These are phyloP conservation scores for Hirsutella rhossiliensis DNA, from an alignment of 2,329 filamentous ascomycete genomes.

Conservation along the genomic window DNA sequence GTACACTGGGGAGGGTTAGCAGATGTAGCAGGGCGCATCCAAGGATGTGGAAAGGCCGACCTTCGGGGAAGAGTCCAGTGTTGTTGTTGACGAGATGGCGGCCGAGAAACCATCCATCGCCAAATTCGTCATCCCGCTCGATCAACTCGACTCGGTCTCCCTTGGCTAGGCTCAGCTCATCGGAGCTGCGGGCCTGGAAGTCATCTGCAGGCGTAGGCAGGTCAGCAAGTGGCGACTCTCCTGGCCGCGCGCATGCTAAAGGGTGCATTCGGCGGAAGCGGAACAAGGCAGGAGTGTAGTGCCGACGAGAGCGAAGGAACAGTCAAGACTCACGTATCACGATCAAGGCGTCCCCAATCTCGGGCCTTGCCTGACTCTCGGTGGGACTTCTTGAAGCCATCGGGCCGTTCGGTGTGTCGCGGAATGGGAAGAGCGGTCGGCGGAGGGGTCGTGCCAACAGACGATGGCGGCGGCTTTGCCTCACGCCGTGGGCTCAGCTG, in stretches of 20 bases:
- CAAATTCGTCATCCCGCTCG: constrained; percentile 79
- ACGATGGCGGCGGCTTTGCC: not conserved
- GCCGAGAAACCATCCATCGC: constrained; percentile 76
- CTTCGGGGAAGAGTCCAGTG: constrained; percentile 74
- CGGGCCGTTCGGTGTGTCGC: constrained; percentile 3
- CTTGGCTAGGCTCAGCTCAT: constrained; percentile 81
- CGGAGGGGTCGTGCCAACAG: not conserved
- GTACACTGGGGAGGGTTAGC: constrained; percentile 37
- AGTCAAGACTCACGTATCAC: constrained; percentile 52
- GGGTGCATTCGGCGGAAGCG: not conserved
- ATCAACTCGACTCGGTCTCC: constrained; percentile 75
- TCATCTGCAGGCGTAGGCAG: constrained; percentile 49
- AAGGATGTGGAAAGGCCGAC: constrained; percentile 28
- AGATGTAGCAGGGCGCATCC: constrained; percentile 4
- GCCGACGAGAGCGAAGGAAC: not conserved
- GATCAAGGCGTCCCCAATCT: constrained; percentile 54
- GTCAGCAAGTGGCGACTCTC: constrained; percentile 1
- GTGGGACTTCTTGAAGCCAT: constrained; percentile 31
- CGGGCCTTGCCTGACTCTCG: constrained; percentile 33
- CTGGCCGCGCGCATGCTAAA: not conserved
- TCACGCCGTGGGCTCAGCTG: not conserved
- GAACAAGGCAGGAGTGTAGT: not conserved
- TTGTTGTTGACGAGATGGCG: constrained; percentile 61
- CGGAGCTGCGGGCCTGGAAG: constrained; percentile 80
- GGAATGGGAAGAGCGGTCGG: not conserved